Percentiles rank a stretch among this genome's conserved stretches.
phyloP scores from a whole-genome alignment of 1,284 basidiomycete genomes.

The Megacollybia platyphylla region DNA sequence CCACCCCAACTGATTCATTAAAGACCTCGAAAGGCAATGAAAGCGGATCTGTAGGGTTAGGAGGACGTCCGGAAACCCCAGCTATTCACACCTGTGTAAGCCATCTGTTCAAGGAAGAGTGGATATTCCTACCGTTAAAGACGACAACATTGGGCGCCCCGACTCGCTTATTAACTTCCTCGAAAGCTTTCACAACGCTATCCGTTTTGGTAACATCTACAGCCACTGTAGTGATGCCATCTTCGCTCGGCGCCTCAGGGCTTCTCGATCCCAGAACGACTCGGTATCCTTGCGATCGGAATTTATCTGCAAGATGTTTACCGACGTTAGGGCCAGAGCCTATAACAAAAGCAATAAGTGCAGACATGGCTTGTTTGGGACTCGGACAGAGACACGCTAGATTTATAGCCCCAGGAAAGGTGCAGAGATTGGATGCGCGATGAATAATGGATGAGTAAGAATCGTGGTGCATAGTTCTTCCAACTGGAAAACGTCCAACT shows the following conservation, averaged over 20 bases:
- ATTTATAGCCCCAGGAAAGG: too few relatives aligned
- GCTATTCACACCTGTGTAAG: not conserved
- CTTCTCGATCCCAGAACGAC: constrained; percentile 7
- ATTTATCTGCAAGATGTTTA: constrained; percentile 3
- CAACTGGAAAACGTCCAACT: too few relatives aligned
- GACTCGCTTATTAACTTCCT: constrained; percentile 11
- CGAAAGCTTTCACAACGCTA: constrained; percentile 13
- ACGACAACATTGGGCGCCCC: constrained; percentile 17
- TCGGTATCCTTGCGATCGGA: constrained; percentile 6
- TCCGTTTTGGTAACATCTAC: constrained; percentile 10
- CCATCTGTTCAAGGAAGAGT: not conserved
- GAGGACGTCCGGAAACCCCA: constrained; percentile 3
- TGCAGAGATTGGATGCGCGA: too few relatives aligned
- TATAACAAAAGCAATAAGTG: constrained; percentile 6
- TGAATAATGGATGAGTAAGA: too few relatives aligned
- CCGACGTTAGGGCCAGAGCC: constrained; percentile 6
- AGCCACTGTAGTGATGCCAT: constrained; percentile 12
- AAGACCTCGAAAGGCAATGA: constrained; percentile 11
- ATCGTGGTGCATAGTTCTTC: too few relatives aligned
- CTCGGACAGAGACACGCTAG: too few relatives aligned
- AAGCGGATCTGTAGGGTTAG: constrained; percentile 11
- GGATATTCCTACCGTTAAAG: constrained; percentile 12
- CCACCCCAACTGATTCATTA: constrained; percentile 7
- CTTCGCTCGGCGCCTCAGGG: constrained; percentile 3
- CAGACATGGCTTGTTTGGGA: not conserved